Conservation (phyloP, 331 rosid genomes). For the Dryas integrifolia region DNA sequence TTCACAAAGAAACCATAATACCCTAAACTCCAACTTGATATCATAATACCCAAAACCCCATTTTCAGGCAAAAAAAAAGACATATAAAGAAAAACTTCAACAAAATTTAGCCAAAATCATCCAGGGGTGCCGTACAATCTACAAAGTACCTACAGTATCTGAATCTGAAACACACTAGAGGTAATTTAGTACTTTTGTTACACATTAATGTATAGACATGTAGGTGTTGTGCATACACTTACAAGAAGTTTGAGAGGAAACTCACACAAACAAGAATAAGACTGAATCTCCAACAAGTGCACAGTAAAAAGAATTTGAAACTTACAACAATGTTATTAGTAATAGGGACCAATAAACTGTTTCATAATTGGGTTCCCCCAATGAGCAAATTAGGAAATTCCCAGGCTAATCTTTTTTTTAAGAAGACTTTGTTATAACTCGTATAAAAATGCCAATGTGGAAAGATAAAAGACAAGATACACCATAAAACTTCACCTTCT, state of each 20-base stretch:
- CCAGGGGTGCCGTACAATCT: not conserved
- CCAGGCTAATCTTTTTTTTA: not conserved
- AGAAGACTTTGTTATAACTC: not conserved
- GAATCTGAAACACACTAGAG: too few species aligned
- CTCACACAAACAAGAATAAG: not conserved
- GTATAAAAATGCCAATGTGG: not conserved
- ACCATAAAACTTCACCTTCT: conserved; percentile 53
- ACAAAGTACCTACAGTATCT: too few species aligned
- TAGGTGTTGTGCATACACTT: not conserved
- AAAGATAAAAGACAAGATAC: not conserved
- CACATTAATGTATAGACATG: not conserved
- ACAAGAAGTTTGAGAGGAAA: not conserved
- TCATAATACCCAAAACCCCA: not conserved
- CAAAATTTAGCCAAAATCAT: not conserved
- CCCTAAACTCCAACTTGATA: not conserved
- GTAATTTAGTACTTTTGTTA: not conserved
- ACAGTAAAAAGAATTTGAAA: not conserved
- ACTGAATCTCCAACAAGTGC: not conserved
- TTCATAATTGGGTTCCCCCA: not conserved
- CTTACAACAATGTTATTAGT: not conserved
- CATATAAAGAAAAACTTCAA: not conserved
- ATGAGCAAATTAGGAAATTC: not conserved
- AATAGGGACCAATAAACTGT: not conserved
- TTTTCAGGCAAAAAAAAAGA: not conserved
- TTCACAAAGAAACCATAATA: not conserved